These are phyloP conservation scores for Musa schizocarpa DNA, from an alignment of 176 grass and related monocot genomes.

Conservation along the genomic window DNA sequence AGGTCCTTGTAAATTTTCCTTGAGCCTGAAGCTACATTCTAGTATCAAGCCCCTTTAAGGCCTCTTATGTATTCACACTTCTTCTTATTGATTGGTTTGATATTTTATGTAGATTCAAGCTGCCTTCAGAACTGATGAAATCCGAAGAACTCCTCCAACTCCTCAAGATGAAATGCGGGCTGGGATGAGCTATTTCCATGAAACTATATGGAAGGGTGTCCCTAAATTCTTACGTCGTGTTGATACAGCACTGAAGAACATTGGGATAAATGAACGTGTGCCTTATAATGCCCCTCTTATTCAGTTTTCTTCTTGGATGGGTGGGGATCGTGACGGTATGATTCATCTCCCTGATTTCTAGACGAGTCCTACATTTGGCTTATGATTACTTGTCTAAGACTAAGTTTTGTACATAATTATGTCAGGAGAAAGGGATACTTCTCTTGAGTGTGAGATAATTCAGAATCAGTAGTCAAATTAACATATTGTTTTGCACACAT, in stretches of 20 bases:
- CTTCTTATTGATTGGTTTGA: not conserved
- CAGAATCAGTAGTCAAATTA: no score
- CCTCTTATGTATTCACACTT: not conserved
- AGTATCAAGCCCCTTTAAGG: not conserved
- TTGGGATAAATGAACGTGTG: slow-evolving; percentile 77
- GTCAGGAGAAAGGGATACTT: not conserved
- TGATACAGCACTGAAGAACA: slow-evolving; percentile 92
- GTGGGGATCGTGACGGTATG: slow-evolving; percentile 89
- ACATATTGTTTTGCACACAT: no score
- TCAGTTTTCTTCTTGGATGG: slow-evolving; percentile 99
- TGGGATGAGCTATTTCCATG: slow-evolving; percentile 98
- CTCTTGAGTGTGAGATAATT: not conserved
- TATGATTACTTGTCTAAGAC: no score
- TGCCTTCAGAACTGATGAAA: slow-evolving; percentile 94
- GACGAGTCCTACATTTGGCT: not conserved
- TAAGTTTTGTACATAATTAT: no score
- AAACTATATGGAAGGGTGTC: slow-evolving; percentile 98
- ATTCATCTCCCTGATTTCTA: slow-evolving; percentile 4
- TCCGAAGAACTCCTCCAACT: slow-evolving; percentile 69
- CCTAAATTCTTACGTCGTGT: slow-evolving; percentile 83
- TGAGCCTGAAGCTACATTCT: not conserved
- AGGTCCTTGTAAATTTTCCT: not conserved
- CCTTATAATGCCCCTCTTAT: slow-evolving; percentile 93
- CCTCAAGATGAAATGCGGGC: slow-evolving; percentile 93
- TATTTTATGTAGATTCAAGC: slow-evolving; percentile 62